These are phyloP conservation scores for Blastomyces percursus DNA, from an alignment of 2,329 filamentous ascomycete species.

Conservation along the genomic window DNA sequence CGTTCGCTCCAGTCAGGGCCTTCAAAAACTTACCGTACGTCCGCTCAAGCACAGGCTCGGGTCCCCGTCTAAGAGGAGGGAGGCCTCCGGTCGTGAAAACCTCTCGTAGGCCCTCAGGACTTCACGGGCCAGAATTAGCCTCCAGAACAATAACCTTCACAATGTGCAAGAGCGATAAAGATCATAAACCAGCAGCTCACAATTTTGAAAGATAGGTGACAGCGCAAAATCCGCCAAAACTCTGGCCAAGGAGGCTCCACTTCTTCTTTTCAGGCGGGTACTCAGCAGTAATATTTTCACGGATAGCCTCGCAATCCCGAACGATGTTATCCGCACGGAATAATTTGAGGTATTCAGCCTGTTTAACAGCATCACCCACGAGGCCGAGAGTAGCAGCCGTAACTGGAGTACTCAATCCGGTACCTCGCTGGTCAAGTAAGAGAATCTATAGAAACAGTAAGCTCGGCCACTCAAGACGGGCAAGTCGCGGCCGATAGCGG, in stretches of 20 bases:
- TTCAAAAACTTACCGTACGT: conserved; percentile 44
- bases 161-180: background rate
- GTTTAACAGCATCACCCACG: conserved; percentile 52
- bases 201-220: conserved; percentile 74
- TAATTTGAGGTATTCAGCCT: conserved; percentile 68
- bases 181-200: conserved; percentile 26
- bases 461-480: background rate
- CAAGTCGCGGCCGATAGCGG: background rate
- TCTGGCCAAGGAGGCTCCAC: conserved; percentile 84
- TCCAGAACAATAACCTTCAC: background rate
- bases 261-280: conserved; percentile 59
- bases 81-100: conserved; percentile 77
- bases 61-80: conserved; percentile 58
- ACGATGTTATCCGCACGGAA: conserved; percentile 90
- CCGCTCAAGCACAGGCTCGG: conserved; percentile 64
- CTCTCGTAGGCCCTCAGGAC: conserved; percentile 67
- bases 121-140: conserved; percentile 13
- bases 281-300: conserved; percentile 59
- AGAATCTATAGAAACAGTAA: conserved; percentile 40
- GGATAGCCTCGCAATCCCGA: conserved; percentile 75
- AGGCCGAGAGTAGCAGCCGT: conserved; percentile 59
- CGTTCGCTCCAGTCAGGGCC: conserved; percentile 1
- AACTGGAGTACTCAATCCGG: conserved; percentile 71
- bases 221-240: conserved; percentile 79
- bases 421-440: conserved; percentile 83